Evolutionary conservation across 2,329 filamentous ascomycete species (phyloP).

Genomic region (Knufia petricola): DNA sequence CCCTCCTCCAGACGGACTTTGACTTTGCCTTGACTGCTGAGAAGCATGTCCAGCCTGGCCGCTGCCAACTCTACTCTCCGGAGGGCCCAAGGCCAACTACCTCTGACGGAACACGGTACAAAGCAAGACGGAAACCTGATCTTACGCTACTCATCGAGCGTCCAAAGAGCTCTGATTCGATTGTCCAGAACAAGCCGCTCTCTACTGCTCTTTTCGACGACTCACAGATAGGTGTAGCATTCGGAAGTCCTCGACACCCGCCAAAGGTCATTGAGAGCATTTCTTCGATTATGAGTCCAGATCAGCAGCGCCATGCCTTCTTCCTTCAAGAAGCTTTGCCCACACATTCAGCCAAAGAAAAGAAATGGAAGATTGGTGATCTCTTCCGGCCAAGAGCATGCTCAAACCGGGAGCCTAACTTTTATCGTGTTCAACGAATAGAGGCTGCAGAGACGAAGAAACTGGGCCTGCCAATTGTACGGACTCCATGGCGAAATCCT

Average conservation of each 20-base stretch:
- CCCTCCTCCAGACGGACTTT: not conserved
- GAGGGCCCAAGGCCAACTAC: not conserved
- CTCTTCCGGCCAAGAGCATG: constrained; percentile 34
- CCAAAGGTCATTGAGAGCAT: constrained; percentile 11
- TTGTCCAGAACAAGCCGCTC: not conserved
- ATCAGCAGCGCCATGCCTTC: constrained; percentile 7
- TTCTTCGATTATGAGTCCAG: constrained; percentile 1
- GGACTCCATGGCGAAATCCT: constrained; percentile 3
- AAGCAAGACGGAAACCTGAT: not conserved
- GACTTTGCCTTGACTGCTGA: constrained; percentile 3
- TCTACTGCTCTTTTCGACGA: constrained; percentile 25
- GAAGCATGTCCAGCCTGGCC: not conserved
- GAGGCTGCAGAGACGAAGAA: not conserved
- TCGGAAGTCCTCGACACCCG: constrained; percentile 53
- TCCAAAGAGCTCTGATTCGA: constrained; percentile 4
- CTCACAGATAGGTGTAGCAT: constrained; percentile 59
- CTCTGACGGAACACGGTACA: not conserved
- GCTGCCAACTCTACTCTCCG: not conserved
- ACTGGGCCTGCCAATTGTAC: not conserved
- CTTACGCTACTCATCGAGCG: not conserved
- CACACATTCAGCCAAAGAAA: constrained; percentile 20
- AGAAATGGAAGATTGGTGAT: constrained; percentile 39
- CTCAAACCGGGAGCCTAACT: not conserved
- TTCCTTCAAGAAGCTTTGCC: constrained; percentile 7
- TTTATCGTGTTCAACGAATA: not conserved